A percentile compares a stretch with the other conserved stretches of the same genome.
These are phyloP conservation scores for Globisporangium recalcitrans DNA, from an alignment of 352 stramenopile species.

Conservation along the genomic window DNA sequence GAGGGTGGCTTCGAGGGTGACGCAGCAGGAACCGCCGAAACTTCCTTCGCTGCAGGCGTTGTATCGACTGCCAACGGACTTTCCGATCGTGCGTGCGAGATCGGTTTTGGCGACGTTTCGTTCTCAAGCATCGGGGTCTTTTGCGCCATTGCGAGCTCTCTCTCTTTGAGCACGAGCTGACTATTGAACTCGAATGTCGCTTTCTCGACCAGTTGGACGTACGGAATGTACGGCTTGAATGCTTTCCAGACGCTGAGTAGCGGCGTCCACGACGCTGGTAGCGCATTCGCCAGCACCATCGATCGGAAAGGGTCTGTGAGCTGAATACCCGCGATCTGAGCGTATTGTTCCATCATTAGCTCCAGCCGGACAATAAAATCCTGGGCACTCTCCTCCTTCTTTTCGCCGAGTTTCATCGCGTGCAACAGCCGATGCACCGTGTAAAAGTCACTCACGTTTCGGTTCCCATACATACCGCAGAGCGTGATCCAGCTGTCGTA, in stretches of 20 bases:
- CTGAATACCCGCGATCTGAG: conserved; percentile 28
- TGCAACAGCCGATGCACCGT: conserved; percentile 43
- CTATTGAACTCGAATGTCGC: conserved; percentile 21
- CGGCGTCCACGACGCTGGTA: conserved; percentile 25
- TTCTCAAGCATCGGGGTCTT: neutral
- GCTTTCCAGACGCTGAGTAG: conserved; percentile 32
- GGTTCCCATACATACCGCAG: conserved; percentile 37
- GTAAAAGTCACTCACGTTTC: conserved; percentile 29
- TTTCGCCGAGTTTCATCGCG: conserved; percentile 37
- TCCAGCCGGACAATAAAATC: conserved; percentile 41
- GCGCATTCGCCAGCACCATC: conserved; percentile 27
- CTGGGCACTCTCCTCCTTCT: conserved; percentile 27
- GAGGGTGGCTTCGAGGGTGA: neutral
- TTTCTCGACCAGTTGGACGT: conserved; percentile 34
- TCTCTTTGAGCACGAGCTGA: conserved; percentile 14
- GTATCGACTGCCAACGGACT: neutral
- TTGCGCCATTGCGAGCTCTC: conserved; percentile 11
- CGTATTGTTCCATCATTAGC: conserved; percentile 38
- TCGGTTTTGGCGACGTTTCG: neutral
- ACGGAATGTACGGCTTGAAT: conserved; percentile 35
- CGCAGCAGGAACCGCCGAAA: neutral
- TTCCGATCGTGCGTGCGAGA: neutral
- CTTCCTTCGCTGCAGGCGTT: neutral
- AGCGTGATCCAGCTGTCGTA: conserved; percentile 46
- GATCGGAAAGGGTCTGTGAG: conserved; percentile 40